These are phyloP conservation scores for Termitomyces sp. DNA, from an alignment of 768 basidiomycete species.

Conservation along the genomic window DNA sequence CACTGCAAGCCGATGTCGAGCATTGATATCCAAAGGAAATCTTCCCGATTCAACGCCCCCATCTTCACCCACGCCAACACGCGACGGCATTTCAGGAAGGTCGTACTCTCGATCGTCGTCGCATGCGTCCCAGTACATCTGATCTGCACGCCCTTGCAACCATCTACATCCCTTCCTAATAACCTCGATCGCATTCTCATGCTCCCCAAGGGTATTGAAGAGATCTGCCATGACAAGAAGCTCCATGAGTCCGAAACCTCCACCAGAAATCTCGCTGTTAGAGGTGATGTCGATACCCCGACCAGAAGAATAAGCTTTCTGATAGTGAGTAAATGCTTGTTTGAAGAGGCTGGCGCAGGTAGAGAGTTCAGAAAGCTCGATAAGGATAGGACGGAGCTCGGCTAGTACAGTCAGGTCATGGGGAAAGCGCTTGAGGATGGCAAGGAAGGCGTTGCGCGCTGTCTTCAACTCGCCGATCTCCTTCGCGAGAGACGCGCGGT, in stretches of 20 bases:
- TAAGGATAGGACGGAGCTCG: constrained; percentile 74
- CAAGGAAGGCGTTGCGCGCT: constrained; percentile 61
- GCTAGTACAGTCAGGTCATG: constrained; percentile 77
- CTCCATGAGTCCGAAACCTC: constrained; percentile 62
- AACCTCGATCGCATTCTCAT: constrained; percentile 62
- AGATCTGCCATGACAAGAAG: constrained; percentile 85
- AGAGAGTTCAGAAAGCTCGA: constrained; percentile 64
- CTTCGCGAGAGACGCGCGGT: constrained; percentile 78
- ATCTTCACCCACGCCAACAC: constrained; percentile 27
- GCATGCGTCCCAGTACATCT: constrained; percentile 76
- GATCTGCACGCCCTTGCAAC: constrained; percentile 79
- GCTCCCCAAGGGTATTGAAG: constrained; percentile 66
- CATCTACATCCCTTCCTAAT: constrained; percentile 81
- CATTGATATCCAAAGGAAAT: constrained; percentile 67
- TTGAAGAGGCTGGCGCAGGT: constrained; percentile 68
- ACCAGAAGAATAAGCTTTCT: constrained; percentile 42
- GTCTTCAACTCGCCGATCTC: constrained; percentile 68
- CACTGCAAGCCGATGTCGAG: constrained; percentile 81
- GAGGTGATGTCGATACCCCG: constrained; percentile 27
- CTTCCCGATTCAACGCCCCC: constrained; percentile 53
- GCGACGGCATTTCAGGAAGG: constrained; percentile 29
- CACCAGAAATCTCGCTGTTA: constrained; percentile 31
- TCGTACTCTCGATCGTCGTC: constrained; percentile 92
- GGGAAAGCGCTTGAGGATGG: constrained; percentile 71
- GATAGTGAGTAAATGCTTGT: constrained; percentile 70